phyloP scores from a whole-genome alignment of 2,329 filamentous ascomycete species.

The Xylaria sp. region DNA sequence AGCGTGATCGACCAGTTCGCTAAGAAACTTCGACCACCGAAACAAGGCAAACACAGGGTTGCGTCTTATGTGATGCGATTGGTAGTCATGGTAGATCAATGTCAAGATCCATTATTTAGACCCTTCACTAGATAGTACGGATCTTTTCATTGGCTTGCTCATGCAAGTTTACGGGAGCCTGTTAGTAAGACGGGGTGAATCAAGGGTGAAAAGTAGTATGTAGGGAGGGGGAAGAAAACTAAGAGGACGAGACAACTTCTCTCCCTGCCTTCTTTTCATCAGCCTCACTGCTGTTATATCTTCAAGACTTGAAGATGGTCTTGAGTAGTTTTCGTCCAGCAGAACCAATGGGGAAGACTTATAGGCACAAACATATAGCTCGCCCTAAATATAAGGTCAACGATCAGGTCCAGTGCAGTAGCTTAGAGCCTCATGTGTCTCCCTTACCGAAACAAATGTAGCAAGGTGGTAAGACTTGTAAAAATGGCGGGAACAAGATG shows the following conservation, averaged over 20 bases:
- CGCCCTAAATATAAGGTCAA: neutral
- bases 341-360: neutral
- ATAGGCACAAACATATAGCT: neutral
- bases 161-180: neutral
- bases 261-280: neutral
- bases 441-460: neutral
- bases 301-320: neutral
- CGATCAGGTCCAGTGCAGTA: no score
- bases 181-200: neutral
- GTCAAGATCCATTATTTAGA: neutral
- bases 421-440: neutral
- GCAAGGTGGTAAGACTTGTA: neutral
- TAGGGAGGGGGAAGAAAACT: neutral
- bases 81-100: neutral
- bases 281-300: neutral
- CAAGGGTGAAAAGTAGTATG: neutral
- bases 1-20: neutral
- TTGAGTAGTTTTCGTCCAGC: neutral
- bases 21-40: neutral
- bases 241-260: neutral
- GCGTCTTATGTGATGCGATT: neutral
- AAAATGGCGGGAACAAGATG: neutral
- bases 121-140: neutral
- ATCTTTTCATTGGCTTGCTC: neutral
- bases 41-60: conserved; percentile 4